A percentile compares a stretch with the other conserved stretches of the same genome.
Conservation (phyloP, 2,329 filamentous ascomycete genomes). For the Trichoderma sp. region DNA sequence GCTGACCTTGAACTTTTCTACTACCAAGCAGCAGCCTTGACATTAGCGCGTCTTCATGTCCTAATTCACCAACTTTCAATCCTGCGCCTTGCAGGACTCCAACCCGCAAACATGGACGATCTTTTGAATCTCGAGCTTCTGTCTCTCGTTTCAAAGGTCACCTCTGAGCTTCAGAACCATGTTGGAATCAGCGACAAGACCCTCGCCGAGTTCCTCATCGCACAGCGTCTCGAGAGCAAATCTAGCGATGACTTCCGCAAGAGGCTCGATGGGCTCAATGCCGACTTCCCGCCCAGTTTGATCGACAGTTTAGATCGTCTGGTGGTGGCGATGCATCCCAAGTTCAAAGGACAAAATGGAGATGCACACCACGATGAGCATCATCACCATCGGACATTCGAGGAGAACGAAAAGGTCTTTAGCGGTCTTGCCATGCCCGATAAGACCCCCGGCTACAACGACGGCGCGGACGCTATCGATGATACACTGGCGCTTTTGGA, state of each 20-base stretch:
- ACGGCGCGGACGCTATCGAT: conserved; percentile 70
- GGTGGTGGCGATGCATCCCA: conserved; percentile 86
- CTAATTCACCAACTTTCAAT: not conserved
- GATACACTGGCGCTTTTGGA: conserved; percentile 94
- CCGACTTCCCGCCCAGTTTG: conserved; percentile 80
- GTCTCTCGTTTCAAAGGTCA: conserved; percentile 92
- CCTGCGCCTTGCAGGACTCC: not conserved
- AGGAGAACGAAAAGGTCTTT: conserved; percentile 85
- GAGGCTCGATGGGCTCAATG: conserved; percentile 73
- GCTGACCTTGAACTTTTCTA: conserved; percentile 16
- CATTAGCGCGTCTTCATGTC: conserved; percentile 15
- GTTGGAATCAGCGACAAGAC: conserved; percentile 91
- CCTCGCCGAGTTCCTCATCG: conserved; percentile 93
- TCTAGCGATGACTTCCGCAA: conserved; percentile 72
- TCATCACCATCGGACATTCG: conserved; percentile 47
- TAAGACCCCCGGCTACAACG: conserved; percentile 51
- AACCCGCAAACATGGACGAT: conserved; percentile 78
- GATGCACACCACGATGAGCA: conserved; percentile 43
- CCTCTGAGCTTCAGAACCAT: conserved; percentile 92
- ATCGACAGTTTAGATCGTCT: conserved; percentile 90
- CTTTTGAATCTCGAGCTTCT: conserved; percentile 88
- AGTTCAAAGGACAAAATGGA: conserved; percentile 66
- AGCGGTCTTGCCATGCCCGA: conserved; percentile 87
- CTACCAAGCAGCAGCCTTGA: not conserved
- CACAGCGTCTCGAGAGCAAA: conserved; percentile 76